Evolutionary conservation across 306 rosid species (phyloP).

Genomic region (Vigna mungo): DNA sequence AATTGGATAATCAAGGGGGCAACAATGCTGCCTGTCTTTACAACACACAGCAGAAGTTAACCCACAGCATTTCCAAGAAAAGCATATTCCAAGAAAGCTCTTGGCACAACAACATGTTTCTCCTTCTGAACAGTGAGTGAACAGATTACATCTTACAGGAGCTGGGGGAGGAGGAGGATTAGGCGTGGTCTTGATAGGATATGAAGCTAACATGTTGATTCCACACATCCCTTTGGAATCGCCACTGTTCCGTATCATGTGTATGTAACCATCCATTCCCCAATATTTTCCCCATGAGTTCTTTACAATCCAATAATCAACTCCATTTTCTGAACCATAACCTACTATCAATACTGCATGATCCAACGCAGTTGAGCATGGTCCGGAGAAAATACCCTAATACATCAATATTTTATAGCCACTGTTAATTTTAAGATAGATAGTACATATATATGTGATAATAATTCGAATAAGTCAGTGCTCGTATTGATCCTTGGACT

Average conservation of each 20-base stretch:
- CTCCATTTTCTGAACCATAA: constrained; percentile 81
- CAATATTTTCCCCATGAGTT: constrained; percentile 87
- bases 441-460: not conserved
- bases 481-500: constrained; percentile 35
- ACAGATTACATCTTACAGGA: constrained; percentile 65
- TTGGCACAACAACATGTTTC: constrained; percentile 83
- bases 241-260: constrained; percentile 65
- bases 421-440: not conserved
- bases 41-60: constrained; percentile 73
- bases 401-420: constrained; percentile 16
- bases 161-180: constrained; percentile 89
- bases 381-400: constrained; percentile 89
- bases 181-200: constrained; percentile 74
- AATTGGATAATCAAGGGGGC: constrained; percentile 81
- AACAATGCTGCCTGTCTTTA: constrained; percentile 72
- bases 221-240: constrained; percentile 78
- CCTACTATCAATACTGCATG: constrained; percentile 96
- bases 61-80: constrained; percentile 72
- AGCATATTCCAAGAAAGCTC: constrained; percentile 71
- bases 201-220: constrained; percentile 84
- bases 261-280: constrained; percentile 90
- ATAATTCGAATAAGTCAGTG: not conserved
- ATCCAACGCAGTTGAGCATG: constrained; percentile 82
- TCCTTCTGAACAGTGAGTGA: constrained; percentile 67
- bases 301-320: constrained; percentile 89